Evolutionary conservation across 73 alveolate species (phyloP).

Genomic region (Tetrahymena thermophila): DNA sequence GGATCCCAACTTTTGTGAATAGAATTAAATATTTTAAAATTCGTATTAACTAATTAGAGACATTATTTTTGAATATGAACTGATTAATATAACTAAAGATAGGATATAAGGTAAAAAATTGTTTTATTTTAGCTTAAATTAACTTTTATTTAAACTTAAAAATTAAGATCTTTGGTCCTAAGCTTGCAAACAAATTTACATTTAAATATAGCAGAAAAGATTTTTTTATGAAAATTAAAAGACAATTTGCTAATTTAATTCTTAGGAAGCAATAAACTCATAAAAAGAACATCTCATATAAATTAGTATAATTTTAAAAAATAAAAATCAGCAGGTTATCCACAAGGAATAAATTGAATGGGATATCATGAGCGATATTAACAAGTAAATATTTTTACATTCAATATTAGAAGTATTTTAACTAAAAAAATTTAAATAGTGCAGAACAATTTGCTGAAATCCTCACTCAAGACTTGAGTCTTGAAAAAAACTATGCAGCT

Average conservation of each 20-base stretch:
- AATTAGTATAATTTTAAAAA: not conserved
- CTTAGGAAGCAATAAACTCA: not conserved
- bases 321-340: not conserved
- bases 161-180: not conserved
- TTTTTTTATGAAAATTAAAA: not conserved
- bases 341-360: not conserved
- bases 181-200: not conserved
- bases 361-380: not conserved
- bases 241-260: not conserved
- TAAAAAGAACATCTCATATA: not conserved
- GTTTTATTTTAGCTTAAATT: not conserved
- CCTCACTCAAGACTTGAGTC: not conserved
- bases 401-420: not conserved
- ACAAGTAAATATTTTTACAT: not conserved
- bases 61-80: not conserved
- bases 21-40: not conserved
- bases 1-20: not conserved
- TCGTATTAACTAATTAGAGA: not conserved
- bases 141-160: not conserved
- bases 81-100: not conserved
- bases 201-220: not conserved
- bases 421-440: not conserved
- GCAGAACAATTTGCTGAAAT: not conserved
- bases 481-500: not conserved
- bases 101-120: not conserved